These are phyloP conservation scores for Paecilomyces fulvus DNA, from an alignment of 2,329 filamentous ascomycete genomes.

Conservation along the genomic window DNA sequence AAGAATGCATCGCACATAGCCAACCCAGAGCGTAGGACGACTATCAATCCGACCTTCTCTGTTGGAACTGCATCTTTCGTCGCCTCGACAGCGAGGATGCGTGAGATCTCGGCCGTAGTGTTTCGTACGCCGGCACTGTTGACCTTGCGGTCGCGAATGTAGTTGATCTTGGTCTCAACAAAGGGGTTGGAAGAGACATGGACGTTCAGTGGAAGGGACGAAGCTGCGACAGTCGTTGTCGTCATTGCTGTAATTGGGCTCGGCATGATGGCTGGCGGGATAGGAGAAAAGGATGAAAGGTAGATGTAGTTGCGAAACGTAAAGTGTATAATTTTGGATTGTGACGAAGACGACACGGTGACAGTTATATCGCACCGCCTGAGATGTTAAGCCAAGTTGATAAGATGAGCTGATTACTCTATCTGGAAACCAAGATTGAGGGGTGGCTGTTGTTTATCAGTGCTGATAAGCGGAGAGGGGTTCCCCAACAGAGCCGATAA, in stretches of 20 bases:
- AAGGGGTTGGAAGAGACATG: constrained; percentile 9
- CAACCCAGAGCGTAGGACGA: constrained; percentile 30
- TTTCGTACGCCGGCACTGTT: constrained; percentile 9
- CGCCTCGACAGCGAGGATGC: constrained; percentile 9
- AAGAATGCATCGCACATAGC: constrained; percentile 32
- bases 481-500: not conserved
- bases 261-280: not conserved
- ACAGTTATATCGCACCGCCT: not conserved
- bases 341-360: not conserved
- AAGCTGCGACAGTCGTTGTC: not conserved
- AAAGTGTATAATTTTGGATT: not conserved
- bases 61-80: constrained; percentile 3
- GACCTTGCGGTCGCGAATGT: constrained; percentile 10
- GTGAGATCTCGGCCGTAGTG: constrained; percentile 9
- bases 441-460: not conserved
- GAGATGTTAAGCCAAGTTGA: not conserved
- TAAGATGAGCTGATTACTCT: not conserved
- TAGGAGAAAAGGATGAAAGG: not conserved
- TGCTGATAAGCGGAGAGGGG: not conserved
- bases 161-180: constrained; percentile 8
- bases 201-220: constrained; percentile 6
- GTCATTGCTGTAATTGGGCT: constrained; percentile 4
- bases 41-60: constrained; percentile 11
- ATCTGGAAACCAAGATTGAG: not conserved
- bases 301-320: not conserved